Percentiles rank a stretch among this genome's conserved stretches.
phyloP scores from a whole-genome alignment of 352 stramenopile genomes.

The Phytophthora lateralis region DNA sequence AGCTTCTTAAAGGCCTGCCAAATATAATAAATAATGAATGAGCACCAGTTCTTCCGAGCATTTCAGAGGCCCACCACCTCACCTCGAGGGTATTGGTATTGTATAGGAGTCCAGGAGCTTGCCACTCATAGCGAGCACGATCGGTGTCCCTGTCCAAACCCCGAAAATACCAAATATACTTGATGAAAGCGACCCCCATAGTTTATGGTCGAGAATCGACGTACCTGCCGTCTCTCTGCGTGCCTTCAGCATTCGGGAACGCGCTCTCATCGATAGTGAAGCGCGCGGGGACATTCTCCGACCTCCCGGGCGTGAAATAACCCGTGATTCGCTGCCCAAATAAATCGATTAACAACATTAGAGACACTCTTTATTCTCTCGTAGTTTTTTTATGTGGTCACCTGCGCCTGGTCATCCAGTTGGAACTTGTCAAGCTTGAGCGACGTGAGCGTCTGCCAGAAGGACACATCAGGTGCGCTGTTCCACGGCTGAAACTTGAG shows the following conservation, averaged over 20 bases:
- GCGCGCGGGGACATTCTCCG: slow-evolving; percentile 63
- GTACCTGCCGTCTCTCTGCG: slow-evolving; percentile 3
- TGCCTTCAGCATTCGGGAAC: slow-evolving; percentile 36
- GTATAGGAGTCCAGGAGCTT: slow-evolving; percentile 62
- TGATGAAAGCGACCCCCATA: slow-evolving; percentile 4
- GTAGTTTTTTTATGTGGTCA: slow-evolving; percentile 18
- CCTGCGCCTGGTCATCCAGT: slow-evolving; percentile 71
- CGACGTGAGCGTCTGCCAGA: slow-evolving; percentile 80
- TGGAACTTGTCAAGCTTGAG: slow-evolving; percentile 88
- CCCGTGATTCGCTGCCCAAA: slow-evolving; percentile 50
- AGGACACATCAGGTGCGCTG: slow-evolving; percentile 80
- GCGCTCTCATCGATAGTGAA: slow-evolving; percentile 80
- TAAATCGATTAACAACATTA: not conserved
- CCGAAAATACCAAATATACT: not conserved
- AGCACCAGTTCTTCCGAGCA: not conserved
- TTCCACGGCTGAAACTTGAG: slow-evolving; percentile 86
- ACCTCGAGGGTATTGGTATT: slow-evolving; percentile 92
- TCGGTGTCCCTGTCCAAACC: slow-evolving; percentile 35
- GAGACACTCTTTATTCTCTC: not conserved
- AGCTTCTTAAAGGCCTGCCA: slow-evolving; percentile 81
- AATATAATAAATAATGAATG: not conserved
- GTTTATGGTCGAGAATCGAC: not conserved
- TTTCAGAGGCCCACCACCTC: not conserved
- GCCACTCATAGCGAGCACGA: slow-evolving; percentile 80
- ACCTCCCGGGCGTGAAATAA: slow-evolving; percentile 70